phyloP scores from a whole-genome alignment of 495 filamentous ascomycete species.

The Podospora pseudopauciseta region DNA sequence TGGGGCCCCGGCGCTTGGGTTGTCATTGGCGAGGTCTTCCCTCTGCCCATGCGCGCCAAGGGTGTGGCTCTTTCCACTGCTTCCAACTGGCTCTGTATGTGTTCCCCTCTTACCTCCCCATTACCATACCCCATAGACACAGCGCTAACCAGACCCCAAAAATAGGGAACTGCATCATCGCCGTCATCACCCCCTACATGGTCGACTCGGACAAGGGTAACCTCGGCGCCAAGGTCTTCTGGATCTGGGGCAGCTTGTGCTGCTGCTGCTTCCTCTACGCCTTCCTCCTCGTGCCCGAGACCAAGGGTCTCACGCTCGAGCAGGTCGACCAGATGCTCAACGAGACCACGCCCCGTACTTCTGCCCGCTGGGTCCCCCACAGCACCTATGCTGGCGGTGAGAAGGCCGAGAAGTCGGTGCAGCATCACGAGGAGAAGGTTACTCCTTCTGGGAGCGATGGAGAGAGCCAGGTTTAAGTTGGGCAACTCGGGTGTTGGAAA shows the following conservation, averaged over 20 bases:
- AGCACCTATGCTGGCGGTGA: conserved; percentile 56
- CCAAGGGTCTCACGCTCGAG: conserved; percentile 84
- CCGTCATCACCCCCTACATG: conserved; percentile 74
- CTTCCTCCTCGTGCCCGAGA: conserved; percentile 78
- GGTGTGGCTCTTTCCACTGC: conserved; percentile 76
- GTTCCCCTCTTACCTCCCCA: not conserved
- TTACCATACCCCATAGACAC: not conserved
- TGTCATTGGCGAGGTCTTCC: conserved; percentile 82
- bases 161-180: conserved; percentile 63
- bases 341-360: conserved; percentile 66
- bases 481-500: not conserved
- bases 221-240: conserved; percentile 69
- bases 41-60: conserved; percentile 73
- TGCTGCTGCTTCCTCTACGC: conserved; percentile 60
- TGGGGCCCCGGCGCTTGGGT: conserved; percentile 82
- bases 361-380: conserved; percentile 65
- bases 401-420: conserved; percentile 19
- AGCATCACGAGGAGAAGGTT: not conserved
- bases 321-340: conserved; percentile 87
- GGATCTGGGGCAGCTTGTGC: conserved; percentile 72
- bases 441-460: not conserved
- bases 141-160: not conserved
- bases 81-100: conserved; percentile 61
- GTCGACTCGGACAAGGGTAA: conserved; percentile 67
- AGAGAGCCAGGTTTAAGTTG: not conserved